Conservation (phyloP, 2,329 filamentous ascomycete species). For the Bertia moriformis region DNA sequence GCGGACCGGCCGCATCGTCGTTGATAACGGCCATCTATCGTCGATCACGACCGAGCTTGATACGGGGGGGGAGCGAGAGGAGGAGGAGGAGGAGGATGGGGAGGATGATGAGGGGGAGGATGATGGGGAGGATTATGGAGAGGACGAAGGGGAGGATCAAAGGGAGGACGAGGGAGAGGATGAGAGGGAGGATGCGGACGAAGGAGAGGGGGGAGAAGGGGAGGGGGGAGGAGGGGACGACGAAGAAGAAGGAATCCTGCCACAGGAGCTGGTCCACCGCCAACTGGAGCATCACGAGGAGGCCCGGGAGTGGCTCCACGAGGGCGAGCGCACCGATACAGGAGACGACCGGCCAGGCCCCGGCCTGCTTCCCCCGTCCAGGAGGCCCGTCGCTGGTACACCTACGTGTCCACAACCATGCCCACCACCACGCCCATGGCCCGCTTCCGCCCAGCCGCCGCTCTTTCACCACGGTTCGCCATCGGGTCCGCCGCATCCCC, state of each 20-base stretch:
- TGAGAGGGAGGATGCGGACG: slow-evolving; percentile 37
- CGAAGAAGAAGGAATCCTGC: neutral
- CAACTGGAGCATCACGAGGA: too few species aligned
- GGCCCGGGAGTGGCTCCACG: too few species aligned
- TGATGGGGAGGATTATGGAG: slow-evolving; percentile 13
- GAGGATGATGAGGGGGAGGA: slow-evolving; percentile 6
- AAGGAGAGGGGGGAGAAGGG: slow-evolving; percentile 20
- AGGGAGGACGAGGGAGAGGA: slow-evolving; percentile 31
- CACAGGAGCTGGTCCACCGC: too few species aligned
- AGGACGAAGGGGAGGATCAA: slow-evolving; percentile 32
- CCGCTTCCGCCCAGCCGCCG: too few species aligned
- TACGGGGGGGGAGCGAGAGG: slow-evolving; percentile 15
- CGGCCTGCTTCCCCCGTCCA: too few species aligned
- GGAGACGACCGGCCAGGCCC: too few species aligned
- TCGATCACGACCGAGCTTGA: slow-evolving; percentile 44
- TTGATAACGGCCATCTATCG: slow-evolving; percentile 75
- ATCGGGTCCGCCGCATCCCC: too few species aligned
- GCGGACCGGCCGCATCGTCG: slow-evolving; percentile 62
- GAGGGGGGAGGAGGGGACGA: neutral
- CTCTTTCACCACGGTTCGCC: too few species aligned
- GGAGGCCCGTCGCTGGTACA: too few species aligned
- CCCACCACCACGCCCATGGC: too few species aligned
- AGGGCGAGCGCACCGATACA: too few species aligned
- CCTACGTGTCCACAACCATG: too few species aligned
- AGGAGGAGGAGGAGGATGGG: slow-evolving; percentile 2